Conservation (phyloP, 23 red algal genomes). For the Cyanidiococcus yangmingshanensis region DNA sequence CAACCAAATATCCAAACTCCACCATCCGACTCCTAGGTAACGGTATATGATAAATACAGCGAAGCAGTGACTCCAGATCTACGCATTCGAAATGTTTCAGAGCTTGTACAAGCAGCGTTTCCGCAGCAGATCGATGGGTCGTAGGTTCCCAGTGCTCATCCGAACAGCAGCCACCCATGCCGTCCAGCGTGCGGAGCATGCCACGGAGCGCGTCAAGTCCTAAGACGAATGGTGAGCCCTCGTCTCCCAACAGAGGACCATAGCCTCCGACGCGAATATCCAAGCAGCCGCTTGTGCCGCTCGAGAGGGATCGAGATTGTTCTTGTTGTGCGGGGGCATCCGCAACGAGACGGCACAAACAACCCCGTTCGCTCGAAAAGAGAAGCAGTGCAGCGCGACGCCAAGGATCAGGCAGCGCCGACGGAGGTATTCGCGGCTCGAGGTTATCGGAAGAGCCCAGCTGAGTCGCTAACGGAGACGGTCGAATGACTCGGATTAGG, state of each 20-base stretch:
- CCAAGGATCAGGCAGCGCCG: background rate
- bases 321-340: background rate
- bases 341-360: slow-evolving; percentile 6
- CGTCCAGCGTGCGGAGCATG: background rate
- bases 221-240: background rate
- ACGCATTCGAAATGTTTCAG: background rate
- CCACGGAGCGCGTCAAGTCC: background rate
- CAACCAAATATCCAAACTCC: background rate
- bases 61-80: slow-evolving; percentile 8
- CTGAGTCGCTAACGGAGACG: background rate
- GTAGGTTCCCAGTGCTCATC: background rate
- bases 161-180: background rate
- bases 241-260: slow-evolving; percentile 3
- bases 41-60: background rate
- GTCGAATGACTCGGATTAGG: background rate
- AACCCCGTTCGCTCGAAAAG: background rate
- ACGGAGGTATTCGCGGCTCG: background rate
- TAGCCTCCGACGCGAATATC: slow-evolving; percentile 13
- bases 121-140: background rate
- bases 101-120: background rate
- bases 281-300: background rate
- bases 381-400: background rate
- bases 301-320: background rate
- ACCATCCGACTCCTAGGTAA: background rate
- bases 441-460: background rate